Base-by-base conservation (phyloP, 2,329 filamentous ascomycete genomes). In the Fusarium sororula region DNA sequence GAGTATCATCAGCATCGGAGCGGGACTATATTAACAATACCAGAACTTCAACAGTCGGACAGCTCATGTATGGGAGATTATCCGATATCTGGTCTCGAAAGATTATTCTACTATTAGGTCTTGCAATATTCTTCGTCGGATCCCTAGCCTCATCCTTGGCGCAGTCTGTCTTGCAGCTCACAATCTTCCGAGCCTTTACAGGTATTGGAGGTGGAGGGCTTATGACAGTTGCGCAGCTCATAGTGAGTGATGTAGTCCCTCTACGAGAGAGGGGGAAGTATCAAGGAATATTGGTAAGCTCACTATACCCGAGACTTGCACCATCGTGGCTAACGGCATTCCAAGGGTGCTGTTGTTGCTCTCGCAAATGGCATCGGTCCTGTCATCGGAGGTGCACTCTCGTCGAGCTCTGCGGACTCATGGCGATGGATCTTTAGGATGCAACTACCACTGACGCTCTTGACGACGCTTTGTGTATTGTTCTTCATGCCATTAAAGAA, bases 181-280 rank as follows among this genome's bases (percentile, higher is more conserved):
- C 82, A 14, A 58, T 84, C 53, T 85, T 85, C 53, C 83, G 84
- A 7, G 81, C 81, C 37, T 81, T 84, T 35, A 84, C 83, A 13
- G 83, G 84, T 54, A 88, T 94, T 63, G 93, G 92, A 26, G 92
- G 92, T 17, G 92, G 91, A 4, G 92, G 92, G 5, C 90, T 94
- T 86, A 91, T 90, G 54, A 91, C 91, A 0, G 89, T 94, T 50
- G 90, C 91, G 14, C 89, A 87, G 61, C 91, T 95, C 42, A 84
- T 95, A 66, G 83, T 95, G 75, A 92, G 89, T 70, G 93, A 95
- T 80, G 86, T 94, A 18, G 88, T 95, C 3, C 88, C 92, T 0
- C 83, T 94, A 28, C 85, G 92, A 9, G 89, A 94, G 66, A 85
- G 93, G 63, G 93, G 93, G 1, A 87, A 92, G 24, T 95, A 92